Conservation (phyloP, 1,139 yeast genomes). For the Scheffersomyces quercinus region DNA sequence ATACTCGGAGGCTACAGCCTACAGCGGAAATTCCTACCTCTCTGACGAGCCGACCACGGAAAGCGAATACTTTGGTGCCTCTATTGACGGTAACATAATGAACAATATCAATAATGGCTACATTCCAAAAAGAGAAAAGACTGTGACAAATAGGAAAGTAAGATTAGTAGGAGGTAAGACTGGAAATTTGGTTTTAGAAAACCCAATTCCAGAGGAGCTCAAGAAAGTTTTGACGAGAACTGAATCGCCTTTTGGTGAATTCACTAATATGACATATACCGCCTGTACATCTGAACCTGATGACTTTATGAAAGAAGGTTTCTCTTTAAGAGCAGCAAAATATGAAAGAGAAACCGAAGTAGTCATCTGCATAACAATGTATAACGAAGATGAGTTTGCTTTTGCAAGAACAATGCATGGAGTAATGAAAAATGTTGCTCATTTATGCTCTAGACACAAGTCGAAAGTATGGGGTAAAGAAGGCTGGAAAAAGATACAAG, state of each 20-base stretch:
- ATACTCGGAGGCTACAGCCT: conserved; percentile 43
- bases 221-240: conserved; percentile 76
- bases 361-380: conserved; percentile 91
- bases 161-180: conserved; percentile 59
- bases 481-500: conserved; percentile 95
- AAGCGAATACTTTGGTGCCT: conserved; percentile 44
- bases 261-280: conserved; percentile 90
- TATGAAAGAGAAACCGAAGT: conserved; percentile 87
- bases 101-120: conserved; percentile 41
- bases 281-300: conserved; percentile 93
- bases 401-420: conserved; percentile 93
- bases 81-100: conserved; percentile 50
- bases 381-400: conserved; percentile 87
- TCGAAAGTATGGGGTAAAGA: conserved; percentile 92
- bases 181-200: conserved; percentile 84
- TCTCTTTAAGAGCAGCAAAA: conserved; percentile 79
- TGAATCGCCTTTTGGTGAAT: conserved; percentile 79
- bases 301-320: conserved; percentile 76
- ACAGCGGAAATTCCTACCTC: conserved; percentile 32
- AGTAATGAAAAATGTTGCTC: conserved; percentile 88
- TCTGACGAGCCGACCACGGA: conserved; percentile 16
- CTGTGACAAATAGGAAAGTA: conserved; percentile 51
- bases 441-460: conserved; percentile 74
- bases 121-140: conserved; percentile 39
- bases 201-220: conserved; percentile 88